Conservation (phyloP, 2,329 filamentous ascomycete species). For the Purpureocillium lavendulum region DNA sequence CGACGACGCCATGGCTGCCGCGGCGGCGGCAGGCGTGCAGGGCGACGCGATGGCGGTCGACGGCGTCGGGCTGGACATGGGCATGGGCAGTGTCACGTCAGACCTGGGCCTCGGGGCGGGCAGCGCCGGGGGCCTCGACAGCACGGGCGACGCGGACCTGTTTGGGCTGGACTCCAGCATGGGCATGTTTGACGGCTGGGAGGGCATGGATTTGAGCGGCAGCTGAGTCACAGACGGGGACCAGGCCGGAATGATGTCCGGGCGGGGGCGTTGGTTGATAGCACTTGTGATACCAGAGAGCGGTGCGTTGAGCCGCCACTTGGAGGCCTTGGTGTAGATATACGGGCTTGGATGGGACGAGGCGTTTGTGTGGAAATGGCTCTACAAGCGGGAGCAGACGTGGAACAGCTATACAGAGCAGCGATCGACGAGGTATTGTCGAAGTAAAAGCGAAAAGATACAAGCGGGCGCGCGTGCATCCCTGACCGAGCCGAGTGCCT, state of each 20-base stretch:
- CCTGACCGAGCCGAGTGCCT: too few species aligned
- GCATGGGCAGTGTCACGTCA: conserved; percentile 26
- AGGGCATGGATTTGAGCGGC: conserved; percentile 24
- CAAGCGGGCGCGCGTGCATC: too few species aligned
- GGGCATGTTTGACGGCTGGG: conserved; percentile 35
- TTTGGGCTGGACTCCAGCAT: conserved; percentile 32
- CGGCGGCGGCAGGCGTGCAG: conserved; percentile 30
- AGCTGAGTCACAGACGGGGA: too few species aligned
- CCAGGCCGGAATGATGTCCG: not conserved
- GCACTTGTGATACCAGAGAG: too few species aligned
- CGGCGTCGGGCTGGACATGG: conserved; percentile 35
- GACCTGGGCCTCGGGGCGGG: conserved; percentile 29
- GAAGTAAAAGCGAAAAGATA: too few species aligned
- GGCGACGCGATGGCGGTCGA: conserved; percentile 32
- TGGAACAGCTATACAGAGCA: too few species aligned
- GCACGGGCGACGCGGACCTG: conserved; percentile 26
- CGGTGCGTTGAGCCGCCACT: too few species aligned
- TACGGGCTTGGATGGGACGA: too few species aligned
- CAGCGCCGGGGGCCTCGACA: conserved; percentile 20
- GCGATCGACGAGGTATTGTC: too few species aligned
- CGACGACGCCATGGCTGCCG: conserved; percentile 33
- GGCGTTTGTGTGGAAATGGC: too few species aligned
- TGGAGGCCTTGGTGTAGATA: too few species aligned
- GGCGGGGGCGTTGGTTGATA: not conserved
- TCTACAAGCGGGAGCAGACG: too few species aligned